phyloP scores from a whole-genome alignment of 1,284 basidiomycete species.

The Sporisorium exsertum region DNA sequence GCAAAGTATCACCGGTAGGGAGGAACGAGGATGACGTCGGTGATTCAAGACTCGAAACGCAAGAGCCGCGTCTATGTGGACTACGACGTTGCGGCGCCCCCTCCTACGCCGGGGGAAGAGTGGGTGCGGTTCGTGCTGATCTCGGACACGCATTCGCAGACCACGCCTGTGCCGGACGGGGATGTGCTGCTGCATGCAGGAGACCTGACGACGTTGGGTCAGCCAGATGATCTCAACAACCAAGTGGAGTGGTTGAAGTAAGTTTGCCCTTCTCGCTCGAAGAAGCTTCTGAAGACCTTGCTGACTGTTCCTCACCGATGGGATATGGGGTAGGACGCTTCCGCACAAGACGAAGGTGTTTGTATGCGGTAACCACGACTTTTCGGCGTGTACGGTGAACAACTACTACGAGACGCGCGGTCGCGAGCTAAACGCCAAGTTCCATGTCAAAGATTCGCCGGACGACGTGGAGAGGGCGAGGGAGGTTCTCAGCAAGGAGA shows the following conservation, averaged over 20 bases:
- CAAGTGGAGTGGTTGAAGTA: slow-evolving; percentile 50
- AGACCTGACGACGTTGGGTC: slow-evolving; percentile 47
- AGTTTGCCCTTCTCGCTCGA: background rate
- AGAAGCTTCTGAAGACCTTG: background rate
- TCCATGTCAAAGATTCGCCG: slow-evolving; percentile 8
- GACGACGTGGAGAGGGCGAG: slow-evolving; percentile 17
- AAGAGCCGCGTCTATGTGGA: slow-evolving; percentile 16
- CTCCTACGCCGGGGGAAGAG: slow-evolving; percentile 20
- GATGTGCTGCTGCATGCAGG: slow-evolving; percentile 52
- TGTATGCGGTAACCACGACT: slow-evolving; percentile 54
- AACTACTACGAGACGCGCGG: slow-evolving; percentile 33
- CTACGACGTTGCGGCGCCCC: slow-evolving; percentile 35
- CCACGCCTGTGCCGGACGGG: slow-evolving; percentile 29
- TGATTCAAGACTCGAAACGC: slow-evolving; percentile 10
- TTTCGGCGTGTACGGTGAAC: slow-evolving; percentile 16
- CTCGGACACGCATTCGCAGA: slow-evolving; percentile 48
- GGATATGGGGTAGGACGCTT: slow-evolving; percentile 6
- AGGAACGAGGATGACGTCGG: background rate
- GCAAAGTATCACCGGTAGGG: no score
- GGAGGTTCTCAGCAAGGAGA: slow-evolving; percentile 1
- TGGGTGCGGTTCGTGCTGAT: slow-evolving; percentile 52
- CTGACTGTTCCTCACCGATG: background rate
- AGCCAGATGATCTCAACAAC: slow-evolving; percentile 11
- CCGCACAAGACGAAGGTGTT: slow-evolving; percentile 44
- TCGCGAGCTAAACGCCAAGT: slow-evolving; percentile 31